Base-by-base conservation (phyloP, 352 stramenopile species). In the Phytophthora ramorum region DNA sequence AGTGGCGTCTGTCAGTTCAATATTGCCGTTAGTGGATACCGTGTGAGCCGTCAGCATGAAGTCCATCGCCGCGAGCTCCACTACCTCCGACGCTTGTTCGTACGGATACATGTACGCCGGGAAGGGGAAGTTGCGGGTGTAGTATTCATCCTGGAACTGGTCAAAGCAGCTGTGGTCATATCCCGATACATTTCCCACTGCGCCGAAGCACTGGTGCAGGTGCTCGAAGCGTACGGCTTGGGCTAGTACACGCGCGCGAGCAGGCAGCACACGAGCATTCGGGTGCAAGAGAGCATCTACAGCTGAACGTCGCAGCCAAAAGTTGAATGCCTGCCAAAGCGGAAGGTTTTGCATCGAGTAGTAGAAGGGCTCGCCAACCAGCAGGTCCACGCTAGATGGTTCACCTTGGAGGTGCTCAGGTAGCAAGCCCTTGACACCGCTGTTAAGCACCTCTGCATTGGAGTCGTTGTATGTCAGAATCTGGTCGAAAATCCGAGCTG, bases 331-430 rank as follows among this genome's bases (percentile, higher is more conserved):
- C 46, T 92, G 81, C 86, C 86, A 95, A 0, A 93, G 69, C 30
- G 84, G 82, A 9, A 95, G 69, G 58, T 93, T 95, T 71, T 95
- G 86, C 86, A 95, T 95, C 48, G 84, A 83, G 66, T 95, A 95
- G 79, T 92, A 95, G 55, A 95, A 95, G 1, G 83, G 81, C 52
- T 95, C 86, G 3, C 77, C 83, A 10, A 92, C 72, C 1, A 95
- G 71, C 46, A 95, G 50, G 54, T 92, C 79, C 6, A 81, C 78
- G 4, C 64, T 68, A 2, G 75, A 60, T 49, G 69, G 64, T 56
- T 86, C 73, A 35, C 69, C 70, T 49, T 87, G 73, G 9, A 95
- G 53, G 46, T 95, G 83, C 24, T 87, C 86, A 1, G 57, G 64
- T 1, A 86, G 56, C 35, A 95, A 52, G 0, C 81, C 83, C 55